Percentiles rank a stretch among this genome's conserved stretches.
Evolutionary conservation across 306 rosid species (phyloP).

Genomic region (Oemleria cerasiformis): DNA sequence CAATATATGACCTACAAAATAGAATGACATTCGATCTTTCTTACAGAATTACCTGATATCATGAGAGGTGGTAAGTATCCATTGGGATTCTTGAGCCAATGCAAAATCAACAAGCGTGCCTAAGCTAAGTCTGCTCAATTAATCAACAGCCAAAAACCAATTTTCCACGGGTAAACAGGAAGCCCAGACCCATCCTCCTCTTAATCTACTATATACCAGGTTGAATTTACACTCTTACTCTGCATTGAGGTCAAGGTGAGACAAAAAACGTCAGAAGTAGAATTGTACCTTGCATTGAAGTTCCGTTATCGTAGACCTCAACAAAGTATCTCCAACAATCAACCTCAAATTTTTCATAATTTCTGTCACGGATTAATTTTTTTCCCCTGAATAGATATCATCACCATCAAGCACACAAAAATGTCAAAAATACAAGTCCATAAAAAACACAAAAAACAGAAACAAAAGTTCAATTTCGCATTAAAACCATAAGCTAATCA

Average conservation of each 20-base stretch:
- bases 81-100: no score
- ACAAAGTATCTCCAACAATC: conserved; percentile 66
- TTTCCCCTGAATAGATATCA: conserved; percentile 47
- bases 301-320: conserved; percentile 55
- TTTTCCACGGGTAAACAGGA: background rate
- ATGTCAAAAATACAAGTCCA: conserved; percentile 11
- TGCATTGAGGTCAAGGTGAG: background rate
- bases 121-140: background rate
- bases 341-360: conserved; percentile 66
- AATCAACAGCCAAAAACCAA: background rate
- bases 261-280: background rate
- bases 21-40: background rate
- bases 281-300: conserved; percentile 56
- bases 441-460: conserved; percentile 4
- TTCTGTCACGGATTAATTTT: conserved; percentile 59
- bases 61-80: conserved; percentile 88
- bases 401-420: background rate
- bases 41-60: conserved; percentile 59
- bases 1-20: no score
- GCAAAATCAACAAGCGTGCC: no score
- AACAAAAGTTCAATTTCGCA: background rate
- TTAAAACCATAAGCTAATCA: conserved; percentile 21
- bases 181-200: background rate
- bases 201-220: background rate
- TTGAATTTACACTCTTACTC: background rate